These are phyloP conservation scores for Pythium phragmiticola DNA, from an alignment of 352 stramenopile species.

Conservation along the genomic window DNA sequence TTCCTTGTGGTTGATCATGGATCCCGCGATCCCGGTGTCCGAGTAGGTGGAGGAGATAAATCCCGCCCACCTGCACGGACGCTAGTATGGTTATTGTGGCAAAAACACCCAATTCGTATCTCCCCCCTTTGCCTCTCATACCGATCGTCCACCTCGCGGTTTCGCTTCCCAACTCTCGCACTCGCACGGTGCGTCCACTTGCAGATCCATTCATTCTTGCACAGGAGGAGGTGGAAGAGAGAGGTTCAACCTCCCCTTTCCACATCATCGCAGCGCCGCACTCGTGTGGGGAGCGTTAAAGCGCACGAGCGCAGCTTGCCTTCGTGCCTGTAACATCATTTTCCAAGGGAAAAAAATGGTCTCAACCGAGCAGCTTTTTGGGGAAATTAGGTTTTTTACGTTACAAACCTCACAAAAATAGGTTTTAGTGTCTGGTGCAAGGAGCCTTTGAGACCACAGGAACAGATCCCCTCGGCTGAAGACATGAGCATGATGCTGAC, in stretches of 20 bases:
- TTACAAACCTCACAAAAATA: constrained; percentile 7
- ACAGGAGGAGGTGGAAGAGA: constrained; percentile 15
- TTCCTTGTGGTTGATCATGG: constrained; percentile 78
- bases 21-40: constrained; percentile 78
- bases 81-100: constrained; percentile 40
- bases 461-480: constrained; percentile 1
- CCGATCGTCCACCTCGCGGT: not conserved
- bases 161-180: constrained; percentile 21
- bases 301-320: constrained; percentile 2
- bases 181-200: constrained; percentile 3
- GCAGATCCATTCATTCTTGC: constrained; percentile 22
- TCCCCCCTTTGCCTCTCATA: not conserved
- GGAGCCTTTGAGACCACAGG: constrained; percentile 3
- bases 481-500: constrained; percentile 17
- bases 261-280: not conserved
- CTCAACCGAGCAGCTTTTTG: no score
- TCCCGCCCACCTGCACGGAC: constrained; percentile 12
- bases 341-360: not conserved
- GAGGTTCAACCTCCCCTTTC: not conserved
- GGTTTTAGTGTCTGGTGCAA: constrained; percentile 19
- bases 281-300: not conserved
- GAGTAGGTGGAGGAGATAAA: not conserved
- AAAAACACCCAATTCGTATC: not conserved
- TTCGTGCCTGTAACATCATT: constrained; percentile 5
- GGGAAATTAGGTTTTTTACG: constrained; percentile 2